A percentile compares a stretch with the other conserved stretches of the same genome.
phyloP scores from a whole-genome alignment of 306 rosid genomes.

The Ormosia semicastrata region DNA sequence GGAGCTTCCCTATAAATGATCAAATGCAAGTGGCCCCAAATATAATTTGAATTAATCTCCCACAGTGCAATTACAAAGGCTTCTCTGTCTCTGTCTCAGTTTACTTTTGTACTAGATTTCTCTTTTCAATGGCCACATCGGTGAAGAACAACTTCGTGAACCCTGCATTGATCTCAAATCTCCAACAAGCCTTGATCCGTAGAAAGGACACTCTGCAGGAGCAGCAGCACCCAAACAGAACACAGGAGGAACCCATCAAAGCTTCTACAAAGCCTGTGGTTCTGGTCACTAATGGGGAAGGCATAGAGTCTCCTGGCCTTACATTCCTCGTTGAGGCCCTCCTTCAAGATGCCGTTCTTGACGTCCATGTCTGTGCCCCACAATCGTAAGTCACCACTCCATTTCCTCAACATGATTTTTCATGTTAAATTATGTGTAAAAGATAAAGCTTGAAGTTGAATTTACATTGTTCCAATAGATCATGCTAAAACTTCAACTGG shows the following conservation, averaged over 20 bases:
- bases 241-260: slow-evolving; percentile 19
- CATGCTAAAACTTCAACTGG: background rate
- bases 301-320: slow-evolving; percentile 52
- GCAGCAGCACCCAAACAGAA: slow-evolving; percentile 17
- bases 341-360: slow-evolving; percentile 29
- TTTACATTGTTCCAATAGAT: background rate
- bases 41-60: background rate
- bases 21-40: background rate
- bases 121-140: slow-evolving; percentile 42
- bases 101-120: background rate
- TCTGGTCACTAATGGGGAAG: slow-evolving; percentile 50
- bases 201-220: slow-evolving; percentile 29
- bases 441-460: background rate
- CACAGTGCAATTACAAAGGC: background rate
- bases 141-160: slow-evolving; percentile 47
- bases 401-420: background rate
- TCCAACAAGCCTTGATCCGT: slow-evolving; percentile 44
- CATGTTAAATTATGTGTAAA: background rate
- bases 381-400: slow-evolving; percentile 35
- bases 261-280: slow-evolving; percentile 36
- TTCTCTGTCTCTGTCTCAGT: background rate
- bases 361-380: slow-evolving; percentile 53
- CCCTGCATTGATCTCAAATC: slow-evolving; percentile 50
- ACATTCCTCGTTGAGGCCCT: slow-evolving; percentile 48
- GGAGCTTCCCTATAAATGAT: background rate